These are phyloP conservation scores for Cystofilobasidium capitatum DNA, from an alignment of 768 basidiomycete genomes.

Conservation along the genomic window DNA sequence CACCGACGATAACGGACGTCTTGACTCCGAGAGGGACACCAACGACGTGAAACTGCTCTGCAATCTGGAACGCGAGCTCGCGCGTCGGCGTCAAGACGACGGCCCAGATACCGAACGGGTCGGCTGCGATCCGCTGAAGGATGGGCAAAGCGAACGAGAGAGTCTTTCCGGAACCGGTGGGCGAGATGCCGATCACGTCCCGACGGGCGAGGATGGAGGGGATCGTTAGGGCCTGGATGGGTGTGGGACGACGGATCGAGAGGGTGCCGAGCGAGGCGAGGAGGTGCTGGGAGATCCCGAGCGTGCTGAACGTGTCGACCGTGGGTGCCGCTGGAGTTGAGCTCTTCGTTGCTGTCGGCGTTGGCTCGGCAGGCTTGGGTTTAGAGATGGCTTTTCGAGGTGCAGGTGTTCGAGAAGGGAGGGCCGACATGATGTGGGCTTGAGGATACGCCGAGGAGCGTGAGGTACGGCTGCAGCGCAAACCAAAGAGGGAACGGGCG, in stretches of 20 bases:
- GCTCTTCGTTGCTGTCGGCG: neutral
- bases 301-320: slow-evolving; percentile 34
- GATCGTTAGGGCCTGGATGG: slow-evolving; percentile 82
- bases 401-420: too few species aligned
- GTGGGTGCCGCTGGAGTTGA: neutral
- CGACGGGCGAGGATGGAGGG: slow-evolving; percentile 72
- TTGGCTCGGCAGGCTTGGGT: too few species aligned
- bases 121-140: slow-evolving; percentile 70
- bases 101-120: slow-evolving; percentile 92
- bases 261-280: slow-evolving; percentile 61
- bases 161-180: slow-evolving; percentile 97
- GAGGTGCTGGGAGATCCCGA: slow-evolving; percentile 46
- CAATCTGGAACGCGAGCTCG: slow-evolving; percentile 92
- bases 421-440: too few species aligned
- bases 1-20: slow-evolving; percentile 85
- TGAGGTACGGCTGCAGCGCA: too few species aligned
- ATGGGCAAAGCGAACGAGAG: slow-evolving; percentile 95
- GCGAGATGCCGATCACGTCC: slow-evolving; percentile 95
- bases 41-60: slow-evolving; percentile 88
- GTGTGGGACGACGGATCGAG: slow-evolving; percentile 76
- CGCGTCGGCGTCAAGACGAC: slow-evolving; percentile 89
- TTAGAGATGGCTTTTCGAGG: too few species aligned
- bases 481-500: too few species aligned
- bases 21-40: slow-evolving; percentile 70
- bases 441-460: too few species aligned